Conservation (phyloP, 306 rosid species). For the Vicia faba region DNA sequence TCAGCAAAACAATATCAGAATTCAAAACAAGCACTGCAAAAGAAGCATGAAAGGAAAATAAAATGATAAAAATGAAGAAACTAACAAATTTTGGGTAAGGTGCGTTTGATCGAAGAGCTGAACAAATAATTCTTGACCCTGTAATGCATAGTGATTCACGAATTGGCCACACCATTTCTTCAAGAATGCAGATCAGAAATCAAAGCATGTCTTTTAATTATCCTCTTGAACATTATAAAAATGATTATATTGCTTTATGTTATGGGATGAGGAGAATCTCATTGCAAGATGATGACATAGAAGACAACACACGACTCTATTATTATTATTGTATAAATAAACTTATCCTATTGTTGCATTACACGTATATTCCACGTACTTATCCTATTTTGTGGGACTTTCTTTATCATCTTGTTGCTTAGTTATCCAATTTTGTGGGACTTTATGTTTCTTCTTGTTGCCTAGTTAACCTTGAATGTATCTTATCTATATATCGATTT, state of each 20-base stretch:
- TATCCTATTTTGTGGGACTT: constrained; percentile 43
- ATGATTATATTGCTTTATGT: neutral
- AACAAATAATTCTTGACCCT: constrained; percentile 55
- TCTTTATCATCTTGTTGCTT: neutral
- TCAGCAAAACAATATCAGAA: constrained; percentile 14
- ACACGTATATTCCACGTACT: constrained; percentile 32
- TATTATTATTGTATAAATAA: neutral
- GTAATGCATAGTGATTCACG: constrained; percentile 47
- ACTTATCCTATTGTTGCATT: constrained; percentile 36
- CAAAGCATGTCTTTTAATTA: constrained; percentile 17
- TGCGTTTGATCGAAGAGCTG: constrained; percentile 47
- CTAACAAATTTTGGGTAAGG: constrained; percentile 48
- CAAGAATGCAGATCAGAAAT: neutral
- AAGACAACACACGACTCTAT: constrained; percentile 30
- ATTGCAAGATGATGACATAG: constrained; percentile 24
- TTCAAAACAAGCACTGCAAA: constrained; percentile 8
- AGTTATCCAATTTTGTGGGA: constrained; percentile 46
- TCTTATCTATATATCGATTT: neutral
- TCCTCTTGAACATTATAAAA: neutral
- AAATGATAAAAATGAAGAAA: constrained; percentile 15
- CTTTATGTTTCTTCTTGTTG: neutral
- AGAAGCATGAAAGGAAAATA: neutral
- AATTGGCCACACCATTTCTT: constrained; percentile 59
- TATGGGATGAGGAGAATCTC: constrained; percentile 10
- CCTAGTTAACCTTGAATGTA: neutral